phyloP scores from a whole-genome alignment of 768 basidiomycete species.

The Leccinellum albellum region DNA sequence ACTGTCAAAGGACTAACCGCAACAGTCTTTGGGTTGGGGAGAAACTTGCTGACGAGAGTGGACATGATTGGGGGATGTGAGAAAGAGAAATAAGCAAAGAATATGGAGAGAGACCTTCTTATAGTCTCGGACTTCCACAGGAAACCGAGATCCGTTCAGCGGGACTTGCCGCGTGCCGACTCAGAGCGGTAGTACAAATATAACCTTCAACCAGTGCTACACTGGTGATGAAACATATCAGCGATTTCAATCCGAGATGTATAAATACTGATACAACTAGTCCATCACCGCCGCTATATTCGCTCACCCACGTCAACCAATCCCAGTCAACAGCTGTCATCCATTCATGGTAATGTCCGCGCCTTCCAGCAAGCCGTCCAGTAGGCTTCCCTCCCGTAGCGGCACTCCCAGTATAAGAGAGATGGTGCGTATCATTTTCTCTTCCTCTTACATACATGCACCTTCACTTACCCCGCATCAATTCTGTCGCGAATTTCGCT shows the following conservation, averaged over 20 bases:
- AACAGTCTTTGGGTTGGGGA: slow-evolving; percentile 63
- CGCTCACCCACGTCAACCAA: slow-evolving; percentile 14
- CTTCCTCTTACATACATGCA: slow-evolving; percentile 9
- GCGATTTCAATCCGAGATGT: neutral
- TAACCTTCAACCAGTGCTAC: no score
- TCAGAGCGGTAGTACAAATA: neutral
- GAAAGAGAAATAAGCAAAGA: neutral
- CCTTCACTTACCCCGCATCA: slow-evolving; percentile 26
- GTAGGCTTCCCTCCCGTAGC: slow-evolving; percentile 35
- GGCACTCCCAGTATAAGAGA: slow-evolving; percentile 42
- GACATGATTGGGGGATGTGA: slow-evolving; percentile 16
- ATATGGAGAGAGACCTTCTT: neutral
- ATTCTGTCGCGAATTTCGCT: slow-evolving; percentile 32
- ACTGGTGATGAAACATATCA: neutral
- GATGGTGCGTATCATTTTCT: slow-evolving; percentile 31
- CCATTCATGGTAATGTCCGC: slow-evolving; percentile 20
- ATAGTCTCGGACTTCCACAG: neutral
- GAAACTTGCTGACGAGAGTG: slow-evolving; percentile 24
- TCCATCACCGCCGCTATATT: slow-evolving; percentile 10
- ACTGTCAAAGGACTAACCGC: slow-evolving; percentile 56
- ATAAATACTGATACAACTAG: slow-evolving; percentile 23
- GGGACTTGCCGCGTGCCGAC: slow-evolving; percentile 8
- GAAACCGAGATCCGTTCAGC: neutral
- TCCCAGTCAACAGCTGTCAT: neutral
- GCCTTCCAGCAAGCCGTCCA: slow-evolving; percentile 24